phyloP scores from a whole-genome alignment of 2,329 filamentous ascomycete genomes.

The Aspergillus piperis region DNA sequence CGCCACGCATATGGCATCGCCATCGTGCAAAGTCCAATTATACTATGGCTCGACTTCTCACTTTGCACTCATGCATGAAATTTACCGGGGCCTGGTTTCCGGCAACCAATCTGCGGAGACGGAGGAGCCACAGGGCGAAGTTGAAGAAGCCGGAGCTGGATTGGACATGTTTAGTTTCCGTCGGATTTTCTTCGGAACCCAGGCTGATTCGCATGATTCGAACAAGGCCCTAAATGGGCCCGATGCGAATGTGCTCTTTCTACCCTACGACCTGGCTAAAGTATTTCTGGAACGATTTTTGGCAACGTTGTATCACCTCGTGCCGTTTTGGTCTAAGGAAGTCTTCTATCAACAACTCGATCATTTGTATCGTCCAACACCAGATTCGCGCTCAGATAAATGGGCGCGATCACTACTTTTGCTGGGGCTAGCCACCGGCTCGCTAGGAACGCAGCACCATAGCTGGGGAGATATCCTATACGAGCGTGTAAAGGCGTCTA shows the following conservation, averaged over 20 bases:
- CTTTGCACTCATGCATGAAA: slow-evolving; percentile 46
- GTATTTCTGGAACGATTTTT: slow-evolving; percentile 45
- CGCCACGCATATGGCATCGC: slow-evolving; percentile 49
- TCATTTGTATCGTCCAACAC: slow-evolving; percentile 36
- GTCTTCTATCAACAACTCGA: slow-evolving; percentile 40
- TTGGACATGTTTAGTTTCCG: slow-evolving; percentile 43
- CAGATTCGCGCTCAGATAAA: slow-evolving; percentile 35
- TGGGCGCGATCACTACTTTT: slow-evolving; percentile 42
- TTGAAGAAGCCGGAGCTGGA: slow-evolving; percentile 42
- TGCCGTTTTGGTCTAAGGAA: slow-evolving; percentile 40
- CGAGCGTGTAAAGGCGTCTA: slow-evolving; percentile 46
- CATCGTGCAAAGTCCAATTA: slow-evolving; percentile 48
- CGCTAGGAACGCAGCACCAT: slow-evolving; percentile 43
- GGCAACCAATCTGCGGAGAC: slow-evolving; percentile 17
- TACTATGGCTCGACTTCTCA: slow-evolving; percentile 53
- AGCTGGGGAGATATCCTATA: slow-evolving; percentile 46
- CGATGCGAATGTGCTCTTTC: slow-evolving; percentile 37
- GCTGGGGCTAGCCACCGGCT: slow-evolving; percentile 40
- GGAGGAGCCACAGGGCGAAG: slow-evolving; percentile 30
- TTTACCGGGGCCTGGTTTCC: slow-evolving; percentile 37
- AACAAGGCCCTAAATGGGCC: slow-evolving; percentile 24
- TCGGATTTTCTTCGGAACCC: slow-evolving; percentile 44
- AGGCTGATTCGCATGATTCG: slow-evolving; percentile 36
- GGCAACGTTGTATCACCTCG: slow-evolving; percentile 43
- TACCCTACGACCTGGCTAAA: slow-evolving; percentile 43